Conservation (phyloP, 306 rosid species). For the Pterocarpus macrocarpus region DNA sequence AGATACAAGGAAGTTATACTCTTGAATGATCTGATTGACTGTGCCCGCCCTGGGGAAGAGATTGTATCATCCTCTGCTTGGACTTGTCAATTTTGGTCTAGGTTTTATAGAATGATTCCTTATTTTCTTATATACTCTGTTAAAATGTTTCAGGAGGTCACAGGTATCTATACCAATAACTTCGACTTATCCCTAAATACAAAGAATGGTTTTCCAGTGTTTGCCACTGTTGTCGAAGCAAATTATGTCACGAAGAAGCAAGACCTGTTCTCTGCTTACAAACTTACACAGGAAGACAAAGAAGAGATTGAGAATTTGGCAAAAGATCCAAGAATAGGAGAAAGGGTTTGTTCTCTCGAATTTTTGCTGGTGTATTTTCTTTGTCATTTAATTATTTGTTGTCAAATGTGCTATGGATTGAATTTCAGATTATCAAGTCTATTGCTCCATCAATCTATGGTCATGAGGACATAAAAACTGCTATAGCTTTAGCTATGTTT, state of each 20-base stretch:
- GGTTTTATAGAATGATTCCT: slow-evolving; percentile 40
- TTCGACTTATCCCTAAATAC: slow-evolving; percentile 95
- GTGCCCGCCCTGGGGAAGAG: slow-evolving; percentile 99
- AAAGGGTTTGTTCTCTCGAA: slow-evolving; percentile 72
- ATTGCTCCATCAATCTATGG: slow-evolving; percentile 99
- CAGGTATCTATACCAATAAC: slow-evolving; percentile 93
- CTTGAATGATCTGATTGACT: slow-evolving; percentile 94
- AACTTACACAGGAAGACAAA: slow-evolving; percentile 94
- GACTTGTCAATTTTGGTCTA: slow-evolving; percentile 35
- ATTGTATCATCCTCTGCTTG: slow-evolving; percentile 64
- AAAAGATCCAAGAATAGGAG: slow-evolving; percentile 96
- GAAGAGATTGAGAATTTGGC: slow-evolving; percentile 83
- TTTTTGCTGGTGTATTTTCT: background rate
- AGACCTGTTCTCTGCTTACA: slow-evolving; percentile 95
- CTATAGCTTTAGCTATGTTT: slow-evolving; percentile 95
- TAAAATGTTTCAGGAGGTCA: slow-evolving; percentile 81
- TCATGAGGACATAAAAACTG: slow-evolving; percentile 95
- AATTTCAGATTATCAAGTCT: slow-evolving; percentile 82
- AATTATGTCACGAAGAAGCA: slow-evolving; percentile 91
- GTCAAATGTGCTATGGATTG: slow-evolving; percentile 28
- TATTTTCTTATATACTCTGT: slow-evolving; percentile 35
- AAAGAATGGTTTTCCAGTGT: slow-evolving; percentile 97
- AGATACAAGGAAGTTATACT: slow-evolving; percentile 98
- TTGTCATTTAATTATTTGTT: slow-evolving; percentile 19
- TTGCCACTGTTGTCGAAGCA: slow-evolving; percentile 99